Base-by-base conservation (phyloP, 148 eudicot genomes). In the Linanthus parryae region DNA sequence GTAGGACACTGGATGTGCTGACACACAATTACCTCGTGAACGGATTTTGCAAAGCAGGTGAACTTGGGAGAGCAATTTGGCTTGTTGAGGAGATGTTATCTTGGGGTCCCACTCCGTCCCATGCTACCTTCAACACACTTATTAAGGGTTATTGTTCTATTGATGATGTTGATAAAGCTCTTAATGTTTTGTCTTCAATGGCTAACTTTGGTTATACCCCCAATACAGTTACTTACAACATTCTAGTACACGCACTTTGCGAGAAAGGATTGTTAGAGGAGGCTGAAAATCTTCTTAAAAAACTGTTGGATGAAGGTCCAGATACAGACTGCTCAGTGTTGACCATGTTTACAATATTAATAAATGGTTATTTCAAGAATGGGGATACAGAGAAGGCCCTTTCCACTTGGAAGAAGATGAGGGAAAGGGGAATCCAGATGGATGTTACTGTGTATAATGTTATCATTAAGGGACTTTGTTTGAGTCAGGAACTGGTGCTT, bases 201-300 rank as follows among this genome's bases (percentile, higher is more conserved):
- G 42, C 59, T 38, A 54, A 47, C 41, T 25, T 15, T 61, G 80
- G 74, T 23, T 53, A 78, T 43, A 63, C 45, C 43, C 91, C 95
- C 53, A 77, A 87, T 54, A 75, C 52, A 58, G 67, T 83, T 50
- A 75, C 85, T 14, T 75, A 76, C 57, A 83, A 80, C 67, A 78
- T 83, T 54, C 78, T 87, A 42, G 78, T 87, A 41, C 83, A 83
- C 62, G 81, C 85, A 49, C 77, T 87, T 54, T 80, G 91, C 67
- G 73, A 75, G 63, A 73, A 78, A 76, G 95, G 91, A 52, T 53
- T 80, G 16, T 49, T 69, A 63, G 74, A 70, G 55, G 67, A 72
- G 45, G 88, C 81, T 48, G 69, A 48, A 58, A 65, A 72, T 59
- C 82, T 86, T 56, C 75, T 86, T 58, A 39, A 41, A 36, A 62